Percentiles rank a stretch among this genome's conserved stretches.
These are phyloP conservation scores for Cercophora samala DNA, from an alignment of 495 filamentous ascomycete genomes.

Conservation along the genomic window DNA sequence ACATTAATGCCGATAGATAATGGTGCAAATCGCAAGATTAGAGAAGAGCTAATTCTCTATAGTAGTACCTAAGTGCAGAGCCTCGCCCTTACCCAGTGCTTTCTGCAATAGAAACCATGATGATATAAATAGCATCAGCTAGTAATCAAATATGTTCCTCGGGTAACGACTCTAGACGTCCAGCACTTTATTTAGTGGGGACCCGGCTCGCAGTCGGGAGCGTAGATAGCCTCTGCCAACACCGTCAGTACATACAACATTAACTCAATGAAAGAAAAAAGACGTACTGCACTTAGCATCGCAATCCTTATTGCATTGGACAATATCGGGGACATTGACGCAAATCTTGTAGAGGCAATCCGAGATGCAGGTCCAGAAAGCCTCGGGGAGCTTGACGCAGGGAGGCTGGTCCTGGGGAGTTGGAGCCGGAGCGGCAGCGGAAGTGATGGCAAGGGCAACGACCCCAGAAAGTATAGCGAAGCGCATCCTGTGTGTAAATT, in stretches of 20 bases:
- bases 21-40: no score
- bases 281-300: background rate
- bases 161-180: no score
- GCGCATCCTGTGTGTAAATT: background rate
- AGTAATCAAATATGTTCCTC: no score
- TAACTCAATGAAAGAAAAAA: background rate
- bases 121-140: no score
- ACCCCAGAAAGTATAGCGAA: background rate
- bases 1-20: no score
- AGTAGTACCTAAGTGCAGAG: no score
- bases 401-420: background rate
- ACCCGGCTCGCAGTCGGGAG: background rate
- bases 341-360: conserved; percentile 19
- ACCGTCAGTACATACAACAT: background rate
- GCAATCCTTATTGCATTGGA: background rate
- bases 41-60: no score
- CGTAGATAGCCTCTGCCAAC: background rate
- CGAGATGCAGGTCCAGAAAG: conserved; percentile 12
- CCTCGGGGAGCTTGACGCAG: background rate
- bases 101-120: no score
- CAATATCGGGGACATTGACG: background rate
- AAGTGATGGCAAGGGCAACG: background rate
- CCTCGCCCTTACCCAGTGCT: no score
- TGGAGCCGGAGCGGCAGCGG: background rate
- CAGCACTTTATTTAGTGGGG: background rate